Conservation (phyloP, 2,329 filamentous ascomycete species). For the Aspergillus cejpii region DNA sequence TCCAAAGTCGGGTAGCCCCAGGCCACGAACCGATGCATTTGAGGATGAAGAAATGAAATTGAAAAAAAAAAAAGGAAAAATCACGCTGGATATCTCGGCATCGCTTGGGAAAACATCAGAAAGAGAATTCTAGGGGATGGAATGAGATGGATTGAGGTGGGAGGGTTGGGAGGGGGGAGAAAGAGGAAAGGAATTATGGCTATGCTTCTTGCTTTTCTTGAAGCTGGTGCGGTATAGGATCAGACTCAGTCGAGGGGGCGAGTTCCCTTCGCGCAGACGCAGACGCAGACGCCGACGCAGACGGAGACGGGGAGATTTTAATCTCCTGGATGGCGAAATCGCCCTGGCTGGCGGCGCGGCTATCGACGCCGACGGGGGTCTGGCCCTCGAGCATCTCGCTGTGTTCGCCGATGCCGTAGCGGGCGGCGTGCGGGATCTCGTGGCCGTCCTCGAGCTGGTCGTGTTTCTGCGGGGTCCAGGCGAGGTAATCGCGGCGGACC, state of each 20-base stretch:
- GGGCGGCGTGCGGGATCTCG: slow-evolving; percentile 51
- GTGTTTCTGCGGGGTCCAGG: slow-evolving; percentile 44
- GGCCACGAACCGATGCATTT: slow-evolving; percentile 10
- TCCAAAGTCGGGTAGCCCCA: slow-evolving; percentile 17
- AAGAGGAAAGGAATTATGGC: neutral
- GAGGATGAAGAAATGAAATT: too few species aligned
- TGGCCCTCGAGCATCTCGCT: slow-evolving; percentile 57
- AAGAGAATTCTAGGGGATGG: slow-evolving; percentile 8
- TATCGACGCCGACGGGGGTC: slow-evolving; percentile 28
- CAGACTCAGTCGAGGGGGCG: too few species aligned
- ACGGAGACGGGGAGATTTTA: slow-evolving; percentile 26
- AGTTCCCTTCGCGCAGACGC: too few species aligned
- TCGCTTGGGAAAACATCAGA: slow-evolving; percentile 1
- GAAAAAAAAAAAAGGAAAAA: slow-evolving; percentile 5
- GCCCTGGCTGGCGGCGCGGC: slow-evolving; percentile 27
- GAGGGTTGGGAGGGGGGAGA: neutral
- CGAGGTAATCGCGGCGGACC: slow-evolving; percentile 46
- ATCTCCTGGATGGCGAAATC: slow-evolving; percentile 28
- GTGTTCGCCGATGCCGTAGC: slow-evolving; percentile 56
- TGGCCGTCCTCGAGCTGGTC: slow-evolving; percentile 44
- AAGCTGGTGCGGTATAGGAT: too few species aligned
- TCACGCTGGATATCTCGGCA: slow-evolving; percentile 26
- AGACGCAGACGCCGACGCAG: too few species aligned
- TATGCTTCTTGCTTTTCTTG: slow-evolving; percentile 18
- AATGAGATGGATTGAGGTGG: too few species aligned